Conservation (phyloP, 108 stramenopile species). For the Cyclotella kingstonii region DNA sequence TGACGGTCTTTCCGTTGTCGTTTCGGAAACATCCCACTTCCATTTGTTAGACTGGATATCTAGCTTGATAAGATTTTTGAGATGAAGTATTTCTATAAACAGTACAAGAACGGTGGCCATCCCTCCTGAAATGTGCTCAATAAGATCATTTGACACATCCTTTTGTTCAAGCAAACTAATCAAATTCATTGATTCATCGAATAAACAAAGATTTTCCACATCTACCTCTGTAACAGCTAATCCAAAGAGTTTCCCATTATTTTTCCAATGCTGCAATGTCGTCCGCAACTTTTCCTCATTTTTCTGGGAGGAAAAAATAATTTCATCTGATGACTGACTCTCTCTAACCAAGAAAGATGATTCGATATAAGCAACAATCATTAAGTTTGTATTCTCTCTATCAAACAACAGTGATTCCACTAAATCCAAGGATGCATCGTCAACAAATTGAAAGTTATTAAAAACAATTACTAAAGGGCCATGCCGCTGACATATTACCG, state of each 20-base stretch:
- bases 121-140: background rate
- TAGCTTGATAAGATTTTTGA: background rate
- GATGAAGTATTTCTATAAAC: constrained; percentile 1
- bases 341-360: background rate
- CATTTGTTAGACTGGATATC: background rate
- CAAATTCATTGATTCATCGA: too few relatives aligned
- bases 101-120: background rate
- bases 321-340: background rate
- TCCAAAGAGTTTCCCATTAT: background rate
- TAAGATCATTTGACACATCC: too few relatives aligned
- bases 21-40: constrained; percentile 1
- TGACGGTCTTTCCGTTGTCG: background rate
- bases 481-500: constrained; percentile 4
- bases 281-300: background rate
- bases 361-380: constrained; percentile 2
- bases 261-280: background rate
- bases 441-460: constrained; percentile 9
- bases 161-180: too few relatives aligned
- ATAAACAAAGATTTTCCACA: background rate
- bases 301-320: background rate
- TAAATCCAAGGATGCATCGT: constrained; percentile 9
- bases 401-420: constrained; percentile 4
- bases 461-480: constrained; percentile 11
- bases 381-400: constrained; percentile 1
- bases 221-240: constrained; percentile 3